These are phyloP conservation scores for Camelina sativa DNA, from an alignment of 345 rosid genomes.

Conservation along the genomic window DNA sequence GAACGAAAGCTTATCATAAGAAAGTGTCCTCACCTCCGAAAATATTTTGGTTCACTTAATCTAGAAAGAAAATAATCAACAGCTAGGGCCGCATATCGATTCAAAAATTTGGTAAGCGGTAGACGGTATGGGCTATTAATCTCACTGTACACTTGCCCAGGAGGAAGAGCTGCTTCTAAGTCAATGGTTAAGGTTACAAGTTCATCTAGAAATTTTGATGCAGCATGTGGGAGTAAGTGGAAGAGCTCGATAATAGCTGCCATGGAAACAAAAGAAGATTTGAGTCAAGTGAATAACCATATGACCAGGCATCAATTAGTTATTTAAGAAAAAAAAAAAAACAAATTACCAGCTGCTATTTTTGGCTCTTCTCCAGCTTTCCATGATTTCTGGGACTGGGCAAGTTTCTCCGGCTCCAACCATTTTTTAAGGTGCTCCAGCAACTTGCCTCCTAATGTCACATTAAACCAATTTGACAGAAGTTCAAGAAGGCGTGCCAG, in stretches of 20 bases:
- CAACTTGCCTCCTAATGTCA: conserved; percentile 95
- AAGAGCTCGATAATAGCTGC: conserved; percentile 99
- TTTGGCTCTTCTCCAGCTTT: conserved; percentile 99
- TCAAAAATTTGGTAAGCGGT: conserved; percentile 90
- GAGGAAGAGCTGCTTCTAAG: conserved; percentile 91
- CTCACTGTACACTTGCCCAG: conserved; percentile 90
- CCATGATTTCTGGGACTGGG: conserved; percentile 92
- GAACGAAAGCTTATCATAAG: conserved; percentile 12
- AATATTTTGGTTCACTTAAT: conserved; percentile 87
- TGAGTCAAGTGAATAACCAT: conserved; percentile 15
- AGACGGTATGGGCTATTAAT: conserved; percentile 98
- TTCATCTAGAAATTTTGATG: conserved; percentile 93
- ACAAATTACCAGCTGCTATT: conserved; percentile 84
- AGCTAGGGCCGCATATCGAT: conserved; percentile 89
- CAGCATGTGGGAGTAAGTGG: conserved; percentile 97
- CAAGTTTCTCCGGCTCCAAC: conserved; percentile 98
- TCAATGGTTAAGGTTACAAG: conserved; percentile 92
- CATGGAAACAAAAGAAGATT: conserved; percentile 39
- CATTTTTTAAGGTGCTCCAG: conserved; percentile 98
- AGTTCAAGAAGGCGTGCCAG: conserved; percentile 98
- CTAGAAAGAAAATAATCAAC: conserved; percentile 97
- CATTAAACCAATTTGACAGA: conserved; percentile 95
- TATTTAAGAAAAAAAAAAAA: not conserved
- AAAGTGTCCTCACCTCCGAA: conserved; percentile 73
- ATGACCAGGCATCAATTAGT: conserved; percentile 4